These are phyloP conservation scores for Quercus berberidifolia DNA, from an alignment of 306 rosid genomes.

Conservation along the genomic window DNA sequence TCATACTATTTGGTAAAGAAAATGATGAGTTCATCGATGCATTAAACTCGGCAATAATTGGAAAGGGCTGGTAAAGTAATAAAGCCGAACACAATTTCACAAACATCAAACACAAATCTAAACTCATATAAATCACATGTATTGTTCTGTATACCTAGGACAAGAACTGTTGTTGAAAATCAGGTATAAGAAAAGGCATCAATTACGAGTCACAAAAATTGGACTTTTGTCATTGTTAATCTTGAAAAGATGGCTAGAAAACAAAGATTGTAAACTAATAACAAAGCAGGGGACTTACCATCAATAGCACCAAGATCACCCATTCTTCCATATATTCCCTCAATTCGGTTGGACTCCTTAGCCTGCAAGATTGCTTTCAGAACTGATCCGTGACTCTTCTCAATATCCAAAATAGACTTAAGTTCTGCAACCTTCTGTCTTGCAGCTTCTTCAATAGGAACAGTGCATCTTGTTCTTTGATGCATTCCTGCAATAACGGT, in stretches of 20 bases:
- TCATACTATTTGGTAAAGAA: neutral
- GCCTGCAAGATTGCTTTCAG: constrained; percentile 74
- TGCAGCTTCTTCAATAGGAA: constrained; percentile 84
- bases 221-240: neutral
- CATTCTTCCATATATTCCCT: constrained; percentile 94
- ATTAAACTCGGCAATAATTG: neutral
- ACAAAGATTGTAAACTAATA: neutral
- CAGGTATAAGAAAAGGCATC: neutral
- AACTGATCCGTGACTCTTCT: constrained; percentile 83
- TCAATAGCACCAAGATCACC: constrained; percentile 98
- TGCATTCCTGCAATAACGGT: constrained; percentile 50
- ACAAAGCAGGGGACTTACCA: constrained; percentile 41
- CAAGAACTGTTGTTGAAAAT: neutral
- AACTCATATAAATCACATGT: neutral
- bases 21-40: neutral
- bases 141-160: neutral
- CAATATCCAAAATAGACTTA: constrained; percentile 60
- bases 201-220: neutral
- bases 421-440: constrained; percentile 96
- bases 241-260: neutral
- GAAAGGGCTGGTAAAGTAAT: neutral
- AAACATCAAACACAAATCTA: neutral
- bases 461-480: constrained; percentile 67
- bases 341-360: constrained; percentile 66
- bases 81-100: neutral